Base-by-base conservation (phyloP, 805 yeast species). In the Pichia ethanolica region DNA sequence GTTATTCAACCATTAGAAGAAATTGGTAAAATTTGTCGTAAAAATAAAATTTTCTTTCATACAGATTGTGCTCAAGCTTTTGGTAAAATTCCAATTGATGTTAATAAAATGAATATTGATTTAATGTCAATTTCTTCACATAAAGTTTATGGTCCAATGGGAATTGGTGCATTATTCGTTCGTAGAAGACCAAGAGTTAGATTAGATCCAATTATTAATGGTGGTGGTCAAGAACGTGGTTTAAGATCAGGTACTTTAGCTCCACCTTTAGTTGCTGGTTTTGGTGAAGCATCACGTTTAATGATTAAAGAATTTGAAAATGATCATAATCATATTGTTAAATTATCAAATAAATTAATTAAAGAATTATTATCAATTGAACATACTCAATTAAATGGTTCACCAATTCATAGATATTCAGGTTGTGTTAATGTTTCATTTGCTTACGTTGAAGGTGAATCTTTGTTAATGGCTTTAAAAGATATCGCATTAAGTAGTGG, bases 201-300 rank as follows among this genome's bases (percentile, higher is more conserved):
- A 77, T 66, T 93, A 53, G 97, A 90, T 56, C 97, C 99, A 26
- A 74, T 93, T 48, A 86, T 93, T 58, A 85, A 89, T 52, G 99
- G 99, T 57, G 99, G 99, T 71, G 99, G 99, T 47, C 99, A 93
- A 72, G 99, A 93, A 72, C 85, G 99, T 73, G 99, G 99, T 52
- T 74, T 93, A 61, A 79, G 99, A 71, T 86, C 96, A 5, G 99
- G 99, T 53, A 93, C 99, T 32, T 77, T 93, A 64, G 90, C 99
- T 5, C 96, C 99, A n/a, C 96, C 98, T 26, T 75, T 89, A 62
- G 87, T 91, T 39, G 83, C 89, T 35, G 99, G 99, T 0, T 89
- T 93, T 66, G 99, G 99, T 54, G 98, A 93, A 70, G 99, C 99
- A 34, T 93, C 97, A 39, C 78, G 96, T 63, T 68, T 93, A 53